These are phyloP conservation scores for Microthyrium microscopicum DNA, from an alignment of 2,329 filamentous ascomycete species.

Conservation along the genomic window DNA sequence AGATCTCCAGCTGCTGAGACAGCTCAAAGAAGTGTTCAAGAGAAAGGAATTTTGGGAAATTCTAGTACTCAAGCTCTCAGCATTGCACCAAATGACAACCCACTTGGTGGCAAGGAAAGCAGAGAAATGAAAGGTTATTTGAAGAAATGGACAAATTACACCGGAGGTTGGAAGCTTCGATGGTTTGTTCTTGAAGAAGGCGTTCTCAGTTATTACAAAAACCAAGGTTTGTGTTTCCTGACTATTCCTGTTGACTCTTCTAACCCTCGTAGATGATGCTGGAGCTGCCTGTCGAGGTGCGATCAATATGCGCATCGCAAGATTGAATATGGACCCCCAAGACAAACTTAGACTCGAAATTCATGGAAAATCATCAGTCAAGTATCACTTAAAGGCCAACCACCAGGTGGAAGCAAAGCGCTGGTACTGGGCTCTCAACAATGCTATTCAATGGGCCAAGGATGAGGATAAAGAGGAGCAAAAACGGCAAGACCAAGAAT, in stretches of 20 bases:
- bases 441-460: slow-evolving; percentile 96
- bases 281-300: slow-evolving; percentile 91
- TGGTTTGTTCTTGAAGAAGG: slow-evolving; percentile 98
- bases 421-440: slow-evolving; percentile 98
- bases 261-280: slow-evolving; percentile 50
- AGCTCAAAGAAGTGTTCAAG: slow-evolving; percentile 87
- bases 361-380: slow-evolving; percentile 93
- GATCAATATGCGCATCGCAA: slow-evolving; percentile 96
- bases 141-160: slow-evolving; percentile 99
- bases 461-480: slow-evolving; percentile 90
- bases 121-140: slow-evolving; percentile 97
- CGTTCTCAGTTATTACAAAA: slow-evolving; percentile 96
- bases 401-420: slow-evolving; percentile 96
- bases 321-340: slow-evolving; percentile 85
- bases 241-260: background rate
- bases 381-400: slow-evolving; percentile 94
- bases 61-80: slow-evolving; percentile 35
- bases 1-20: slow-evolving; percentile 86
- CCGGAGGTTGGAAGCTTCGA: slow-evolving; percentile 84
- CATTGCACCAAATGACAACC: slow-evolving; percentile 32
- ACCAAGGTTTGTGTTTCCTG: slow-evolving; percentile 42
- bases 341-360: slow-evolving; percentile 98
- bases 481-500: slow-evolving; percentile 54
- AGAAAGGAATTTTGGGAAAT: slow-evolving; percentile 80
- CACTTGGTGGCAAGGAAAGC: slow-evolving; percentile 58